Base-by-base conservation (phyloP, 768 basidiomycete species). In the Russula virescens region DNA sequence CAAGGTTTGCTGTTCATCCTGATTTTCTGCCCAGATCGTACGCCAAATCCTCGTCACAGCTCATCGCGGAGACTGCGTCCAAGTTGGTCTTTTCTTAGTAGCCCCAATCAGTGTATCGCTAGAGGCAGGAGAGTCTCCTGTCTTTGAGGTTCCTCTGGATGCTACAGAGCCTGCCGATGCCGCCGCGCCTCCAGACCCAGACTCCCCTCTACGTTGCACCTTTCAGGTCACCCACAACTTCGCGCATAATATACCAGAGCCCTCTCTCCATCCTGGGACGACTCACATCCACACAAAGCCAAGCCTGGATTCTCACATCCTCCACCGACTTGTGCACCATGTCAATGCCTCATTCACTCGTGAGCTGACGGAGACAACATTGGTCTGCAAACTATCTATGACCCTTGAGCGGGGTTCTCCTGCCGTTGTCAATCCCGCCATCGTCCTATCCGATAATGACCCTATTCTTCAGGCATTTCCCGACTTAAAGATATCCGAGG, bases 21-120 rank as follows among this genome's bases (percentile, higher is more conserved):
- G 54, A 71, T 63, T 52, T 45, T 56, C 60, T 56, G 38, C 43
- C 35, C 69, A 97, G 94, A 80, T 94, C 64, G 75, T 93, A 56
- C 89, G 93, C 34, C 95, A 95, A 79, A 78, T 96, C 46, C 75
- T 98, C 45, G 76, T 77, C 48, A 83, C 84, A 35, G 79, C 90
- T n/a, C 76, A 77, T 51, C 76, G 71, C 40, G 91, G 91, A 16
- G 95, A 97, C 71, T 85, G 88, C 38, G 81, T 98, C 50, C 94
- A 96, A 70, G 74, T 97, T 59, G 93, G 95, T 9, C 80, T 98
- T 23, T 80, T 82, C 63, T 76, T 91, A 50, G 76, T 72, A 60
- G 73, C 75, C 9, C 66, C 71, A 16, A 62, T 63, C 19, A 35
- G 38, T 42, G 45, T 45, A n/a, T 58, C 58, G 34, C 40, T 58